These are phyloP conservation scores for Amanita fuliginea DNA, from an alignment of 768 basidiomycete genomes.

Conservation along the genomic window DNA sequence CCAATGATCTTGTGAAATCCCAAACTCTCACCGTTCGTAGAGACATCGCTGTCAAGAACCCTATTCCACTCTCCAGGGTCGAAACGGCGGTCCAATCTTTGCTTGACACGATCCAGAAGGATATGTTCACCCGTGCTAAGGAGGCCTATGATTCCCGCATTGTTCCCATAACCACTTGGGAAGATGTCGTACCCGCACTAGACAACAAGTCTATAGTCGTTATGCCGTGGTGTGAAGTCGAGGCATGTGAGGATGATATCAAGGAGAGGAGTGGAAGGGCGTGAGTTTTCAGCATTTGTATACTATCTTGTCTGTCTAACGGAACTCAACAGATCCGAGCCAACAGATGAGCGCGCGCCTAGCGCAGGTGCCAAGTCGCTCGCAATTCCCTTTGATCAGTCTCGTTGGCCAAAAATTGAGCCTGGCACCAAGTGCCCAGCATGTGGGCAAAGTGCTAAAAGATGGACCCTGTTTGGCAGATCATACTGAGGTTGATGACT, in stretches of 20 bases:
- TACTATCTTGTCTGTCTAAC: conserved; percentile 9
- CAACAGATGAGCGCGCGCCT: conserved; percentile 89
- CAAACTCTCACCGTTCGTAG: conserved; percentile 83
- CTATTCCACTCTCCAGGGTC: conserved; percentile 31
- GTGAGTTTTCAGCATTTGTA: conserved; percentile 32
- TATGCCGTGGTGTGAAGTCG: conserved; percentile 94
- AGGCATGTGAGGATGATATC: conserved; percentile 94
- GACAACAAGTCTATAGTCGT: conserved; percentile 82
- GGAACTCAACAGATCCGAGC: conserved; percentile 50
- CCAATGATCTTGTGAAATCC: conserved; percentile 75
- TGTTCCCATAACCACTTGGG: conserved; percentile 75
- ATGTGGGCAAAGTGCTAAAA: conserved; percentile 81
- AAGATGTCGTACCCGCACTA: conserved; percentile 83
- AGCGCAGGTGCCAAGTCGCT: conserved; percentile 97
- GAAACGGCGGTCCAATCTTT: conserved; percentile 43
- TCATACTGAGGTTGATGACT: conserved; percentile 42
- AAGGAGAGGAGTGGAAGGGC: conserved; percentile 85
- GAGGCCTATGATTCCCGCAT: conserved; percentile 60
- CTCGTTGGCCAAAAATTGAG: conserved; percentile 67
- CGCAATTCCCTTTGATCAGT: conserved; percentile 93
- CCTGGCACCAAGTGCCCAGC: conserved; percentile 83
- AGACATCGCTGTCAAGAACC: conserved; percentile 37
- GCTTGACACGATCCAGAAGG: conserved; percentile 77
- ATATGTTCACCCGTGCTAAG: conserved; percentile 79
- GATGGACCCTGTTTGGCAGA: conserved; percentile 95